Evolutionary conservation across 192 early-diverging fungal species (phyloP).

Genomic region (Cladochytrium replicatum): DNA sequence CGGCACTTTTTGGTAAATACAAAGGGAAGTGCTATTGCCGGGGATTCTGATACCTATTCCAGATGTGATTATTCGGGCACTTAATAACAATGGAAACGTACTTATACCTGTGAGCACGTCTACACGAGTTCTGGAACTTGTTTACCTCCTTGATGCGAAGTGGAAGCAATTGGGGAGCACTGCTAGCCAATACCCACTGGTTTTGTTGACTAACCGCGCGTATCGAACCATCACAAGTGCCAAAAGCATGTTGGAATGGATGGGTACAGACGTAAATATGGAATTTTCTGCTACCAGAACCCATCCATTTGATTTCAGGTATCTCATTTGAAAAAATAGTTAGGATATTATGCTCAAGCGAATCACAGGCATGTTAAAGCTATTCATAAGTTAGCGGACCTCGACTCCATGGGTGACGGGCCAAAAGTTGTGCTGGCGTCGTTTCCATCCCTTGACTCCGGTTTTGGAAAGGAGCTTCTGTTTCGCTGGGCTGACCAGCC

Average conservation of each 20-base stretch:
- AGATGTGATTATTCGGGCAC: slow-evolving; percentile 54
- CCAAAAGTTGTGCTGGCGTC: slow-evolving; percentile 82
- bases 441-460: slow-evolving; percentile 65
- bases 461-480: slow-evolving; percentile 74
- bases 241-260: slow-evolving; percentile 91
- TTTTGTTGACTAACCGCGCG: slow-evolving; percentile 67
- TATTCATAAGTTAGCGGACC: slow-evolving; percentile 48
- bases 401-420: slow-evolving; percentile 54
- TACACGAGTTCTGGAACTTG: slow-evolving; percentile 82
- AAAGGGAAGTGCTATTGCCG: not conserved
- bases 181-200: slow-evolving; percentile 46
- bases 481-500: slow-evolving; percentile 49
- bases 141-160: slow-evolving; percentile 77
- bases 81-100: slow-evolving; percentile 63
- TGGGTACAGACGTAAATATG: slow-evolving; percentile 70
- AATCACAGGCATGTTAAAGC: slow-evolving; percentile 4
- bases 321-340: slow-evolving; percentile 22
- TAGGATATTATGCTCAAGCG: slow-evolving; percentile 7
- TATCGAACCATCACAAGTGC: slow-evolving; percentile 74
- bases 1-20: slow-evolving; percentile 59
- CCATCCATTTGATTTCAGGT: slow-evolving; percentile 86
- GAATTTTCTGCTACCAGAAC: slow-evolving; percentile 62
- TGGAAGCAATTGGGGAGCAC: slow-evolving; percentile 57
- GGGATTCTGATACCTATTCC: not conserved
- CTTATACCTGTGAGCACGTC: slow-evolving; percentile 84